These are phyloP conservation scores for Sergeia podlipaevii DNA, from an alignment of 208 protist genomes.

Conservation along the genomic window DNA sequence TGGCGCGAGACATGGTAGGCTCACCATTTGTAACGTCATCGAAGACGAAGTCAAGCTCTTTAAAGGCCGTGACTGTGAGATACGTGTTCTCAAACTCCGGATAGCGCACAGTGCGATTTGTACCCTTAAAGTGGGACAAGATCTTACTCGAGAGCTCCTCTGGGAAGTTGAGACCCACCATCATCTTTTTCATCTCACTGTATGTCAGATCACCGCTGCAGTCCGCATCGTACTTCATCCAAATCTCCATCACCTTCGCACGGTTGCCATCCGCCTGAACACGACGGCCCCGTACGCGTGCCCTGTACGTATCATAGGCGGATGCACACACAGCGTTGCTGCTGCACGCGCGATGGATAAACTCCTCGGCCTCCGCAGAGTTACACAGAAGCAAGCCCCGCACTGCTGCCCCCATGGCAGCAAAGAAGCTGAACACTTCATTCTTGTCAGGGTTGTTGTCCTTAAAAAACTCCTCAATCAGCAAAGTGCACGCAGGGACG, in stretches of 20 bases:
- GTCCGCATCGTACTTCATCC: conserved; percentile 61
- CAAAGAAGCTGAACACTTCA: conserved; percentile 47
- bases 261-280: conserved; percentile 36
- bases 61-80: conserved; percentile 29
- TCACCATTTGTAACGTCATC: conserved; percentile 14
- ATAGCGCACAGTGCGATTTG: conserved; percentile 28
- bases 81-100: conserved; percentile 42
- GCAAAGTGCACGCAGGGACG: conserved; percentile 20
- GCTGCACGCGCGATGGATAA: conserved; percentile 35
- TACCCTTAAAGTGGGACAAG: conserved; percentile 20
- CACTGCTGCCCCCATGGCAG: conserved; percentile 34
- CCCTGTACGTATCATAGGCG: conserved; percentile 30
- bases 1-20: conserved; percentile 29
- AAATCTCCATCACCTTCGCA: conserved; percentile 64
- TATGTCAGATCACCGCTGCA: conserved; percentile 51
- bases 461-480: conserved; percentile 46
- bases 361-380: conserved; percentile 35
- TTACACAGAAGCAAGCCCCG: conserved; percentile 37
- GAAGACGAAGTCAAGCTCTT: conserved; percentile 57
- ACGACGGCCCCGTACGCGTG: conserved; percentile 9
- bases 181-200: conserved; percentile 36
- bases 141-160: conserved; percentile 32
- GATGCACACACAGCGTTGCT: conserved; percentile 21
- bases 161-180: conserved; percentile 47
- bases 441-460: conserved; percentile 14